Evolutionary conservation across 768 basidiomycete genomes (phyloP), one percentile per base, ranked within the genome.

Genomic region (Panus rudis): DNA sequence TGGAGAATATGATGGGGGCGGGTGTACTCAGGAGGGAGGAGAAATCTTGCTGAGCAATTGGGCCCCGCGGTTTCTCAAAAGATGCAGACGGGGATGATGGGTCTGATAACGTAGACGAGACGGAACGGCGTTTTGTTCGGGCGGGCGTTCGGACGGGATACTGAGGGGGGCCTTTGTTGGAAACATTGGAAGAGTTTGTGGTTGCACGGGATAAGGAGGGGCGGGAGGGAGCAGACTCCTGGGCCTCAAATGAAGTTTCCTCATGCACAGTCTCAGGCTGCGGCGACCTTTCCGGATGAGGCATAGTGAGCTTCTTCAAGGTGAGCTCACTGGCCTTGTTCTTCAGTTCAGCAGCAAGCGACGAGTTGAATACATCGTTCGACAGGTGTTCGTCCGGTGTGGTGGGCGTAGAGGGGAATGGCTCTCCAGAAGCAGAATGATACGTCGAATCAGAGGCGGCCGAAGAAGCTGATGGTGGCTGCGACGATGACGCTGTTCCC

Each of bases 51-150:
- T 66, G 56, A 47, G 67, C 55, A 56, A 68, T 49, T 43, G 64
- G 48, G 16, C 28, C 28, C 60, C 37, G 20, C 3, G 49, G 38
- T 37, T 73, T 79, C 14, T 81, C 78, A 3, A 61, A 59, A 0
- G 65, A 64, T 1, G 75, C 72, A 8, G 67, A 67, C 8, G 73
- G 68, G 7, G 16, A 14, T 5, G 39, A 49, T 16, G 40, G 56
- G 39, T 84, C 79, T 24, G 85, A 86, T 47, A 91, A 67, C 6
- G 81, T 83, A 2, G 92, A 94, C 1, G 92, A 94, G 4, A 97
- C 84, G 2, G 92, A 96, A 19, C 94, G 85, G 4, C 94, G 83
- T 60, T 99, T 99, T 2, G 94, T 98, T 10, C 93, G 79, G 3
- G 84, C 91, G 4, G 94, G 94, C 0, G 94, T 99, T 10, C 93